These are phyloP conservation scores for Przewalskia tangutica DNA, from an alignment of 257 asterid species.

Conservation along the genomic window DNA sequence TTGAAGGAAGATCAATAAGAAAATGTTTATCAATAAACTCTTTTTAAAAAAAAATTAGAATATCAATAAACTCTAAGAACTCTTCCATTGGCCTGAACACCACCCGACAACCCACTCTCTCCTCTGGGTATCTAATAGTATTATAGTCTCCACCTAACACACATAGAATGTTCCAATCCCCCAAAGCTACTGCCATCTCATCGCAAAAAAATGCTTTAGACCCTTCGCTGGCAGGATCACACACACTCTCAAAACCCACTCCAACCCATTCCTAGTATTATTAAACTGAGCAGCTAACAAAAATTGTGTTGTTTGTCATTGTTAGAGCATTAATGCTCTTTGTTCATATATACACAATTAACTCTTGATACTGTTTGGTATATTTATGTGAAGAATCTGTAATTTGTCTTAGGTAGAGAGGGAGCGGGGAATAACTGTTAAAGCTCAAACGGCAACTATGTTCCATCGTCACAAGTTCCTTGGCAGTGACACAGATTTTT, in stretches of 20 bases:
- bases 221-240: not conserved
- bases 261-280: no score
- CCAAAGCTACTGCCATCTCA: not conserved
- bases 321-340: not conserved
- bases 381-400: constrained; percentile 9
- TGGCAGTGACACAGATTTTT: constrained; percentile 48
- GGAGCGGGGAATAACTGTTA: constrained; percentile 95
- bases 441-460: constrained; percentile 99
- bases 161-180: not conserved
- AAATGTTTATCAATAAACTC: not conserved
- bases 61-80: not conserved
- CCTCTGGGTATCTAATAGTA: not conserved
- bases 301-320: not conserved
- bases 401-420: constrained; percentile 71
- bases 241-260: not conserved
- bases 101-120: not conserved
- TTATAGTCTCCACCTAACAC: not conserved
- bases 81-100: not conserved
- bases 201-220: not conserved
- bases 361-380: not conserved
- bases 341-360: constrained; percentile 1
- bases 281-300: not conserved
- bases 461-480: constrained; percentile 57
- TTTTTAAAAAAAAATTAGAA: no score
- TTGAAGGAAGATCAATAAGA: not conserved